Conservation (phyloP, 495 filamentous ascomycete genomes). For the Tirmania nivea region DNA sequence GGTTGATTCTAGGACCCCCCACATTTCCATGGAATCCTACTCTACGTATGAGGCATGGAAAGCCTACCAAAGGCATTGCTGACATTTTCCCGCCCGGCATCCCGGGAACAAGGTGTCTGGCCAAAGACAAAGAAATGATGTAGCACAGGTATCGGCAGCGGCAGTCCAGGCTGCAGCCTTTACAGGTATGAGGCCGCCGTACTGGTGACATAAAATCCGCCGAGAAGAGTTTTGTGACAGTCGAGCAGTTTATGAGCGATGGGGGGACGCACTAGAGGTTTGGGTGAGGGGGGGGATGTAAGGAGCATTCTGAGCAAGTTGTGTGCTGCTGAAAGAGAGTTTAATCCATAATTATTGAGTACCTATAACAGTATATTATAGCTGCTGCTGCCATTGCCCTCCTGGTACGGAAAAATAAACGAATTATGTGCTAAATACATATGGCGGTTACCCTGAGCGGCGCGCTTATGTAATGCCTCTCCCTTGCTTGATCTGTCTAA, state of each 20-base stretch:
- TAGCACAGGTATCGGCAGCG: conserved; percentile 58
- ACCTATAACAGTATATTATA: too few relatives aligned
- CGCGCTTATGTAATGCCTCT: too few relatives aligned
- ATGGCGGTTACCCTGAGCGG: too few relatives aligned
- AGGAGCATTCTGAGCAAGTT: neutral
- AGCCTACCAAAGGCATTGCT: neutral
- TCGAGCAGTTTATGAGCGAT: neutral
- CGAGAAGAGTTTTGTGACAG: neutral
- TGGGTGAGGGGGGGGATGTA: neutral
- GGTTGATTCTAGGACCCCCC: conserved; percentile 10
- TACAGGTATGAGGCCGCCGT: conserved; percentile 47
- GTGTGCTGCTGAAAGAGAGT: neutral
- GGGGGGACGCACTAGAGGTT: neutral
- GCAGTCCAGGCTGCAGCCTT: conserved; percentile 35
- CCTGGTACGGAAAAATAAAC: too few relatives aligned
- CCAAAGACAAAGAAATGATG: conserved; percentile 2
- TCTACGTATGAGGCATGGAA: conserved; percentile 2
- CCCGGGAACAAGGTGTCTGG: conserved; percentile 2
- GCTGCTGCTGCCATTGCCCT: too few relatives aligned
- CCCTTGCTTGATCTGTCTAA: too few relatives aligned
- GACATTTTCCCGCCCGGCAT: conserved; percentile 9
- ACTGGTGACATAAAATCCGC: conserved; percentile 46
- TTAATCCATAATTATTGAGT: too few relatives aligned
- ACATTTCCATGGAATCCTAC: neutral
- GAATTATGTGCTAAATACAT: too few relatives aligned